Base-by-base conservation (phyloP, 192 early-diverging fungal genomes). In the Coemansia reversa region DNA sequence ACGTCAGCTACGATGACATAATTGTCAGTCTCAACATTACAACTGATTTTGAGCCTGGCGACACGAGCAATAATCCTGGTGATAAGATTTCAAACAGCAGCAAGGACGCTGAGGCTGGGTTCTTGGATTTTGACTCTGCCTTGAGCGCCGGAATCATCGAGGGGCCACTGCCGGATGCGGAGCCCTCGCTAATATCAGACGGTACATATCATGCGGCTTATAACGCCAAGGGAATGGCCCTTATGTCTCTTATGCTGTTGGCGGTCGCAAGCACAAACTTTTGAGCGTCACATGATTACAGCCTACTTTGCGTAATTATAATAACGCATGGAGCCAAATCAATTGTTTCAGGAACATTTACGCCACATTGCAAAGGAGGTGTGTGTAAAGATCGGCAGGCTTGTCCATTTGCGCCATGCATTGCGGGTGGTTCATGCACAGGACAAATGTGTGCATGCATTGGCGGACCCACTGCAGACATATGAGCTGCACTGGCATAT, bases 1-100 rank as follows among this genome's bases (percentile, higher is more conserved):
- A 35, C 18, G 29, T 67, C 20, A 60, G 47, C 7, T 72, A 55
- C 9, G 25, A 35, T 42, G 63, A 66, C 5, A 62, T 72, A 16
- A 35, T 51, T 9, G 14, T 52, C 48, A 35, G 19, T 18, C 60
- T 62, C 11, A 35, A 52, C 50, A 52, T 62, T 12, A 51, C 48
- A 20, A 35, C 60, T 0, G 49, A 51, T 48, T 45, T 12, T 16
- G 39, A 45, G 12, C 39, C 12, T 16, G 48, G 7, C 12, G 30
- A 62, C 7, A 22, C 33, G 5, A 16, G 16, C n/a, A 16, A n/a
- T 11, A 16, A 8, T 0, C 12, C 23, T 7, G 54, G 9, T 16
- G n/a, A 24, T 20, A 32, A 5, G 0, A 11, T 24, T 18, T 25
- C 29, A 5, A 11, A 18, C 4, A 28, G 4, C 55, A 33, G 33